Evolutionary conservation across 192 early-diverging fungal genomes (phyloP), one percentile per base, ranked within the genome.

Genomic region (Lunasporangiospora selenospora): DNA sequence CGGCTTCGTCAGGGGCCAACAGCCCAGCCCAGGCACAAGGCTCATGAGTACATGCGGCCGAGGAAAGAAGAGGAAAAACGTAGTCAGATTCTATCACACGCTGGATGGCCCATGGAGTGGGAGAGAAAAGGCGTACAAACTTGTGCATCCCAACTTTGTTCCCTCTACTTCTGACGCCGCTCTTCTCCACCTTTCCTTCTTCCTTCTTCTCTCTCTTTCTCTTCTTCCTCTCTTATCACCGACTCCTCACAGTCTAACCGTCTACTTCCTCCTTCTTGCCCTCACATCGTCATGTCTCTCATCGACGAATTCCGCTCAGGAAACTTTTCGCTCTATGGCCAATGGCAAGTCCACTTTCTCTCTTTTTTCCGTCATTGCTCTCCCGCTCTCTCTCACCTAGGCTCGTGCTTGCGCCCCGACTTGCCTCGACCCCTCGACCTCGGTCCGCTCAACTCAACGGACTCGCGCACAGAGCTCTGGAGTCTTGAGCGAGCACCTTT

Each of bases 311-410:
- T 81, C 48, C 65, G 71, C 34, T 78, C 80, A 5, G 77, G 64
- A 55, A 81, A 81, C 62, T 81, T 78, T 36, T 81, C 80, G 36
- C 80, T 81, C 50, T 81, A 81, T 31, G 80, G 80, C 32, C 80
- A 81, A 81, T 78, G 77, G 80, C 75, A 78, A 73, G 77, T 71
- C 42, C 4, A 23, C 7, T 11, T 13, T 41, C 9, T 43, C 37
- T 58, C 29, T 1, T 52, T 29, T 15, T 26, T 51, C 16, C 3
- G 9, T 19, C 33, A 4, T 27, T 9, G 15, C 15, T 33, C 23
- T 48, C 38, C 10, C 27, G 19, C n/a, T n/a, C n/a, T 31, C 21
- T 43, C 8, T 15, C 53, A 6, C 16, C 40, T 34, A 0, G 34
- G n/a, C 58, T 31, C 38, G 31, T 61, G 58, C 27, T n/a, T n/a